Conservation (phyloP, 2,329 filamentous ascomycete species). For the Aspergillus oerlinghausenensis region DNA sequence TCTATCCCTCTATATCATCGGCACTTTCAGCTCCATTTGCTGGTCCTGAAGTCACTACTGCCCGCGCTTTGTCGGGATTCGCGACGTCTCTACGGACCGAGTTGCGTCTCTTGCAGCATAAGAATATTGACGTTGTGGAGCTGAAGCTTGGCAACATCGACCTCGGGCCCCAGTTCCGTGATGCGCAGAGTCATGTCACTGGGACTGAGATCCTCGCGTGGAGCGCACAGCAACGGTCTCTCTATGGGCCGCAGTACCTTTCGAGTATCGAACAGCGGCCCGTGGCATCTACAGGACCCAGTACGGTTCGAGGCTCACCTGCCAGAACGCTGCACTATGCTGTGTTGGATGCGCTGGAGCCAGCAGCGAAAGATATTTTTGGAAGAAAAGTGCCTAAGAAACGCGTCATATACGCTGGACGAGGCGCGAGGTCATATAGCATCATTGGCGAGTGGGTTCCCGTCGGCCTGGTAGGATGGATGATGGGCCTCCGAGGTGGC, state of each 20-base stretch:
- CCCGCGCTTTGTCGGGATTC: constrained; percentile 80
- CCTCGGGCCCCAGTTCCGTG: constrained; percentile 58
- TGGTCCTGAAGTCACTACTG: constrained; percentile 80
- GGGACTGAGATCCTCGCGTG: constrained; percentile 57
- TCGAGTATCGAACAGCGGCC: constrained; percentile 41
- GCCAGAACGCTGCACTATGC: constrained; percentile 77
- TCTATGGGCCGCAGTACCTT: constrained; percentile 38
- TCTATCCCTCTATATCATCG: constrained; percentile 43
- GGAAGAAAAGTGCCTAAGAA: constrained; percentile 33
- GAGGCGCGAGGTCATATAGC: constrained; percentile 78
- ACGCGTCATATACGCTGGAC: constrained; percentile 71
- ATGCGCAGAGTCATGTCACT: constrained; percentile 38
- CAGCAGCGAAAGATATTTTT: constrained; percentile 35
- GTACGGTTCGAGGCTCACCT: constrained; percentile 58
- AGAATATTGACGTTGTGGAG: constrained; percentile 68
- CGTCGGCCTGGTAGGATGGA: constrained; percentile 75
- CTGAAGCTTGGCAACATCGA: constrained; percentile 91
- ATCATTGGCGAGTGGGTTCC: constrained; percentile 80
- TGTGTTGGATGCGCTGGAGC: constrained; percentile 82
- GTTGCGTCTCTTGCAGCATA: constrained; percentile 63
- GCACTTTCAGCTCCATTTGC: constrained; percentile 42
- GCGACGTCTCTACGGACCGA: constrained; percentile 75
- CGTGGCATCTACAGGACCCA: constrained; percentile 36
- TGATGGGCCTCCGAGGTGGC: constrained; percentile 69
- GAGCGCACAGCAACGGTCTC: constrained; percentile 52